Evolutionary conservation across 306 rosid genomes (phyloP), one percentile per base, ranked within the genome.

Genomic region (Vigna angularis): DNA sequence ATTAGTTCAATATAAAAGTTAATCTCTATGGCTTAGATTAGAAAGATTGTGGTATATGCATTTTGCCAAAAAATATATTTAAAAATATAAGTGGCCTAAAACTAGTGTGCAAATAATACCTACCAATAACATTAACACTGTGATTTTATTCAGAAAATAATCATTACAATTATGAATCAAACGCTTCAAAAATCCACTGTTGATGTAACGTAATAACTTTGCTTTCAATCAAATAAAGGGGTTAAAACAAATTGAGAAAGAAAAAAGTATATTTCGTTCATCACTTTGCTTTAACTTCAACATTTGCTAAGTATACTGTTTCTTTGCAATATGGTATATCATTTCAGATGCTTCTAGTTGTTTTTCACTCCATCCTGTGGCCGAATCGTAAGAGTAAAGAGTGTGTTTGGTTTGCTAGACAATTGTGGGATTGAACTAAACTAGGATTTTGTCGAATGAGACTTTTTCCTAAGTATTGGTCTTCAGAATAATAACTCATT

Each of bases 201-300:
- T 49, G 59, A 28, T 69, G 49, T 26, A 48, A 14, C 15, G 8
- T n/a, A 26, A 12, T 11, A 50, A 18, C 64, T 71, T 72, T 18
- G 52, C 52, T 72, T 72, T 20, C 76, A 53, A 72, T 36, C 76
- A 72, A 22, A 36, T 55, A 17, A 53, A 71, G 12, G 8, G 50
- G 53, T 17, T 5, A 34, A 36, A 18, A 6, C 36, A 53, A 38
- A 14, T 55, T 17, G n/a, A 16, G 59, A 3, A 17, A 32, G 34
- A 1, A 17, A 32, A 52, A 32, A 32, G 20, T 18, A 51, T 12
- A 17, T 57, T 3, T 5, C 48, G 8, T 49, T 15, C 30, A 36
- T 72, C 47, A 11, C 70, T 65, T 65, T 2, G n/a, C 51, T 36
- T 72, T 52, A 53, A 55, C 77, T 72, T 72, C 66, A 55, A 12